Evolutionary conservation across 192 early-diverging fungal genomes (phyloP), one percentile per base, ranked within the genome.

Genomic region (Dispira parvispora): DNA sequence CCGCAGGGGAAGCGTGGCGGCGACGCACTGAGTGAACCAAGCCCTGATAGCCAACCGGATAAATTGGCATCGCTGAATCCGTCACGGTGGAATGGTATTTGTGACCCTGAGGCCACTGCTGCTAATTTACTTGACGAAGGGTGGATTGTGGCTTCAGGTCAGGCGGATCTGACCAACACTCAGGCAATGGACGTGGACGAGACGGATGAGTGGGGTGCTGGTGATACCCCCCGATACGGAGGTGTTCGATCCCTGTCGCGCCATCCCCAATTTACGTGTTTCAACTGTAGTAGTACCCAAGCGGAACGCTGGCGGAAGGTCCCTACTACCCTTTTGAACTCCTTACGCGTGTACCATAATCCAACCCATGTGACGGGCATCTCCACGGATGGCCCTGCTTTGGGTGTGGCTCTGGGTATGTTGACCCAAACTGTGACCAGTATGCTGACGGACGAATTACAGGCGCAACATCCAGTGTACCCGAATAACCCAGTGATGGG

Each of bases 231-330:
- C 32, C 32, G 32, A 38, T 38, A 38, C 6, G 32, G 32, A 38
- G 32, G 32, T 38, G 32, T 6, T 38, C 1, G 32, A 38, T 38
- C 32, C 3, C 6, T 38, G 32, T 38, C 32, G 6, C 32, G 32
- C 6, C 32, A 38, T 38, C 3, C 50, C 50, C 50, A 26, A 3
- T 52, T 38, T 56, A 21, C 58, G 38, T 55, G 60, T 61, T 18
- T 52, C 27, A 50, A 38, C 42, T 21, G 54, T 42, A 21, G 64
- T 28, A 66, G 65, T 28, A 45, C 65, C 27, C 47, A 63, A n/a
- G 62, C 62, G 18, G 72, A 66, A 49, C 66, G 71, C 28, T 78
- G 76, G 76, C 68, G 52, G 32, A n/a, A 5, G 14, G 42, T 61
- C 3, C 58, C 28, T 16, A 16, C 43, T 0, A 20, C 58, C 28